Conservation (phyloP, 176 grass and related monocot species). For the Zoysia pacifica region DNA sequence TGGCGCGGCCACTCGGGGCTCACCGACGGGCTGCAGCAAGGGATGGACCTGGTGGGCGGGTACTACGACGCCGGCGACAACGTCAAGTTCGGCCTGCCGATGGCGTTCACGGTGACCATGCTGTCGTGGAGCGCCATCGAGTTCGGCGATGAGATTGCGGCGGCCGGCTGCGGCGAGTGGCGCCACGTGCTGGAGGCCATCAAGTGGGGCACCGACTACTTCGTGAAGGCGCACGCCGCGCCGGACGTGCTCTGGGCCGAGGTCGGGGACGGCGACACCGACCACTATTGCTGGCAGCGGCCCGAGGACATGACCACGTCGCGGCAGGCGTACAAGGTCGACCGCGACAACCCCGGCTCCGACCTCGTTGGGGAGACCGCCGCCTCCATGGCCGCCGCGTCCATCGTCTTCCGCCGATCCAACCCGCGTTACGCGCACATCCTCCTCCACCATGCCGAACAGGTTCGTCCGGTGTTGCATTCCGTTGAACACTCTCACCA, state of each 20-base stretch:
- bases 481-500: neutral
- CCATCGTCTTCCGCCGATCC: slow-evolving; percentile 45
- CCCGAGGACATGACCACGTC: slow-evolving; percentile 47
- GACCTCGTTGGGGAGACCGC: slow-evolving; percentile 54
- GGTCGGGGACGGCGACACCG: slow-evolving; percentile 49
- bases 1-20: slow-evolving; percentile 82
- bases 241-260: slow-evolving; percentile 62
- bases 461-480: neutral
- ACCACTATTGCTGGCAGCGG: too few species aligned
- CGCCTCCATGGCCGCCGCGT: slow-evolving; percentile 48
- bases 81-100: slow-evolving; percentile 80
- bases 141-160: slow-evolving; percentile 45
- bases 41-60: slow-evolving; percentile 75
- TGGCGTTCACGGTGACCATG: slow-evolving; percentile 79
- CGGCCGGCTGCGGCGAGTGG: slow-evolving; percentile 40
- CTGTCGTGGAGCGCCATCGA: slow-evolving; percentile 67
- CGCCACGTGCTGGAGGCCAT: slow-evolving; percentile 65
- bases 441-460: slow-evolving; percentile 46
- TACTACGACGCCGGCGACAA: slow-evolving; percentile 84
- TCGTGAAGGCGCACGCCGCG: slow-evolving; percentile 81
- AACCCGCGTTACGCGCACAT: slow-evolving; percentile 35
- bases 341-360: slow-evolving; percentile 39
- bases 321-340: slow-evolving; percentile 45
- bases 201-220: slow-evolving; percentile 96
- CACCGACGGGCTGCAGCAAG: slow-evolving; percentile 69